phyloP scores from a whole-genome alignment of 2,329 filamentous ascomycete genomes.

The Aureobasidium vineae region DNA sequence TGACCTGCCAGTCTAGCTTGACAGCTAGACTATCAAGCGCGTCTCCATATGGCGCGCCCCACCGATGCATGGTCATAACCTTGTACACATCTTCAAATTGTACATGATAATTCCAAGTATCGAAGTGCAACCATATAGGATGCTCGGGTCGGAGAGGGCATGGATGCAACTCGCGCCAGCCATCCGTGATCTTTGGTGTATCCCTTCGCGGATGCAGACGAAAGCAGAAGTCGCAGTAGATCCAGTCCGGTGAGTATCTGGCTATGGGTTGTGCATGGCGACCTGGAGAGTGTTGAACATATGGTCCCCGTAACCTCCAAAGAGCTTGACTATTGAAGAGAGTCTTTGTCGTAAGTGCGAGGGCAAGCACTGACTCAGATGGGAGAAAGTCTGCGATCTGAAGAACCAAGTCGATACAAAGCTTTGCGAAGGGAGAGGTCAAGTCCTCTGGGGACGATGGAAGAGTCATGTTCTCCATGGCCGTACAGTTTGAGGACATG shows the following conservation, averaged over 20 bases:
- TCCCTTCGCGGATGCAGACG: neutral
- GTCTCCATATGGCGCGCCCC: neutral
- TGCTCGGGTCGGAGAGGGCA: neutral
- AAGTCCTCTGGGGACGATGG: too few species aligned
- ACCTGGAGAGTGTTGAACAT: neutral
- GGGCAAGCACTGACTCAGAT: neutral
- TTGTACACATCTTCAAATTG: neutral
- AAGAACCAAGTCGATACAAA: neutral
- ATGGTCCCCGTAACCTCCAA: neutral
- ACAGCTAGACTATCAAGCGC: neutral
- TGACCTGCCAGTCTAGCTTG: neutral
- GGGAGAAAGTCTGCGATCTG: neutral
- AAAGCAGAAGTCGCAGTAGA: neutral
- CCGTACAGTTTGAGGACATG: neutral
- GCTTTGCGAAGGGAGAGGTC: neutral
- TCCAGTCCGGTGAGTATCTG: neutral
- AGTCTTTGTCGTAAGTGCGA: neutral
- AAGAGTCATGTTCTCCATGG: neutral
- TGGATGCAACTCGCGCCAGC: neutral
- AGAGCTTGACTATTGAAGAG: neutral
- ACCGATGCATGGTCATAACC: neutral
- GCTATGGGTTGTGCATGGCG: neutral
- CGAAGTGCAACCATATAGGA: neutral
- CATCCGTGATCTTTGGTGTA: neutral
- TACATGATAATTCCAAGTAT: neutral